Conservation (phyloP, 257 asterid species). For the Nicotiana undulata region DNA sequence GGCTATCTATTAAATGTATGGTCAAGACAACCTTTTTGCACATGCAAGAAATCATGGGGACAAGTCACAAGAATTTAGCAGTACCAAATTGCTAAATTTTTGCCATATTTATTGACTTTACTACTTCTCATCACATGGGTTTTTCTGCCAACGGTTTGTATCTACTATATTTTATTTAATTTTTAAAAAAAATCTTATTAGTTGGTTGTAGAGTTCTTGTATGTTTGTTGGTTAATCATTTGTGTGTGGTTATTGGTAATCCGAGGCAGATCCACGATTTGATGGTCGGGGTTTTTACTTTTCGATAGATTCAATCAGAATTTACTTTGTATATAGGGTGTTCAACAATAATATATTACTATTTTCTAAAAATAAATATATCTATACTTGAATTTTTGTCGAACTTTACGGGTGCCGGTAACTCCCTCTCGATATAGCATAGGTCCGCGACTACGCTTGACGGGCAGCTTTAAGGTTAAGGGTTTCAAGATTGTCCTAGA, state of each 20-base stretch:
- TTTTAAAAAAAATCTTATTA: neutral
- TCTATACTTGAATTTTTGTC: too few species aligned
- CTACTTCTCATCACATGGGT: neutral
- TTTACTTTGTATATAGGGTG: too few species aligned
- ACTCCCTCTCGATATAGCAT: too few species aligned
- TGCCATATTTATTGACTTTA: neutral
- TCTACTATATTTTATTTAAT: too few species aligned
- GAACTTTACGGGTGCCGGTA: too few species aligned
- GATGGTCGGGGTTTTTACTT: too few species aligned
- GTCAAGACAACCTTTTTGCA: neutral
- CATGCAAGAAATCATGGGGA: slow-evolving; percentile 3
- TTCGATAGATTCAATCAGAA: too few species aligned
- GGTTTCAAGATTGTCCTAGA: neutral
- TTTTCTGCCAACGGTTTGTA: neutral
- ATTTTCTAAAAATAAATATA: too few species aligned
- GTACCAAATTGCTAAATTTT: neutral
- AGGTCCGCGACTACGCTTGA: too few species aligned
- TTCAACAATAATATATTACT: too few species aligned
- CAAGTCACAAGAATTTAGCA: neutral
- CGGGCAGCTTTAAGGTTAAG: neutral
- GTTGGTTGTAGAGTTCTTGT: neutral
- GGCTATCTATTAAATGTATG: neutral
- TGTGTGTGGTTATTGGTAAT: neutral
- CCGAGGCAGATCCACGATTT: neutral
- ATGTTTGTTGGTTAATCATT: slow-evolving; percentile 1